Percentiles rank a stretch among this genome's conserved stretches.
phyloP scores from a whole-genome alignment of 2,329 filamentous ascomycete species.

The Claviceps lovelessii region DNA sequence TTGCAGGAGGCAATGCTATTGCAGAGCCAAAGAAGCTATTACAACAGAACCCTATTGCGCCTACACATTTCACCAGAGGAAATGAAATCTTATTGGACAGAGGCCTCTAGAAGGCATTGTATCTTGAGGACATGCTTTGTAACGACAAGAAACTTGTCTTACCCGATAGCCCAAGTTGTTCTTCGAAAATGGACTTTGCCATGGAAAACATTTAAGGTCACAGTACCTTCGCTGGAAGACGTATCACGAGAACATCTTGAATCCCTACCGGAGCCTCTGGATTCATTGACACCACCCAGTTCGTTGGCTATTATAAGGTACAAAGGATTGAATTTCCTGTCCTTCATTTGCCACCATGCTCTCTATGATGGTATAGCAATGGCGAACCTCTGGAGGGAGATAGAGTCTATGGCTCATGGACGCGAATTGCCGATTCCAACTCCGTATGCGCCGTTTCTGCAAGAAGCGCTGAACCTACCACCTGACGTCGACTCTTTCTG shows the following conservation, averaged over 20 bases:
- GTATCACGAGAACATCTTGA: conserved; percentile 26
- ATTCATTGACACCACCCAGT: conserved; percentile 30
- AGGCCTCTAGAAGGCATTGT: conserved; percentile 50
- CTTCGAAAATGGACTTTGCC: conserved; percentile 30
- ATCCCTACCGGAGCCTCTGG: conserved; percentile 24
- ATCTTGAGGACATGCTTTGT: conserved; percentile 69
- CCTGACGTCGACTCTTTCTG: conserved; percentile 49
- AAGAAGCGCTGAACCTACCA: conserved; percentile 36
- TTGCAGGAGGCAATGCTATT: conserved; percentile 79
- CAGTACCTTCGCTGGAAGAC: conserved; percentile 19
- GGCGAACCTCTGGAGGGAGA: conserved; percentile 50
- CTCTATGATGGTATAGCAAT: conserved; percentile 79
- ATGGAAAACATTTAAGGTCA: conserved; percentile 25
- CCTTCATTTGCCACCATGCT: conserved; percentile 57
- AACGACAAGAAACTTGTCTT: conserved; percentile 42
- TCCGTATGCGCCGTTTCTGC: conserved; percentile 50
- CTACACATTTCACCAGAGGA: conserved; percentile 34
- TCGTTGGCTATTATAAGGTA: conserved; percentile 29
- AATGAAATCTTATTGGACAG: conserved; percentile 47
- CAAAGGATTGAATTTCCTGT: conserved; percentile 23
- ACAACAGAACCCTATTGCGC: conserved; percentile 55
- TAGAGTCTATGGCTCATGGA: conserved; percentile 44
- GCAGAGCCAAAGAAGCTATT: conserved; percentile 42
- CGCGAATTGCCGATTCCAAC: conserved; percentile 32
- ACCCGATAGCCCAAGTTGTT: conserved; percentile 61